A percentile compares a stretch with the other conserved stretches of the same genome.
These are phyloP conservation scores for Aspergillus glaucus DNA, from an alignment of 2,329 filamentous ascomycete genomes.

Conservation along the genomic window DNA sequence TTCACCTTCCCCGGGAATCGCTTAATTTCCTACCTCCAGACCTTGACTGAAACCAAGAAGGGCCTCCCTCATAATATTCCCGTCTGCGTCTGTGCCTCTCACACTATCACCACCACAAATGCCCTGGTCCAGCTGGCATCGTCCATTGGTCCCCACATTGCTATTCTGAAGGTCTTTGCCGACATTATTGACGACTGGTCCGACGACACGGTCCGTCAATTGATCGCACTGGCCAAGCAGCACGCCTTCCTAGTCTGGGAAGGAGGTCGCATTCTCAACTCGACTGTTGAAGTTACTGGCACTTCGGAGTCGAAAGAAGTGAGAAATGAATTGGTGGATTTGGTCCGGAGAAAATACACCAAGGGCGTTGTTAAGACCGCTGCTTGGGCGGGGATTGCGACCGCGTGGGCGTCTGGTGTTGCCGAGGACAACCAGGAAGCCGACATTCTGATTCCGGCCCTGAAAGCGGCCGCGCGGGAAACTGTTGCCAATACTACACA, in stretches of 20 bases:
- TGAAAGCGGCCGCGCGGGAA: constrained; percentile 37
- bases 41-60: constrained; percentile 27
- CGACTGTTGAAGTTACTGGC: constrained; percentile 26
- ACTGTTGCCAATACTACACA: constrained; percentile 33
- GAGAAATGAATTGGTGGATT: constrained; percentile 26
- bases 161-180: constrained; percentile 55
- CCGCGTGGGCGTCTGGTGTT: constrained; percentile 33
- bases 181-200: constrained; percentile 58
- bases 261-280: constrained; percentile 33
- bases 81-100: constrained; percentile 46
- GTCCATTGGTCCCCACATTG: constrained; percentile 55
- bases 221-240: constrained; percentile 29
- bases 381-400: constrained; percentile 33
- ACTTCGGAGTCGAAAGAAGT: constrained; percentile 23
- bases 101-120: constrained; percentile 51
- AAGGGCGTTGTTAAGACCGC: constrained; percentile 32
- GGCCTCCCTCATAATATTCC: constrained; percentile 33
- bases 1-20: constrained; percentile 26
- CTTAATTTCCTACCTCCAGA: constrained; percentile 32
- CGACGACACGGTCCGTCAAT: constrained; percentile 45
- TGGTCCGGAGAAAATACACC: constrained; percentile 35
- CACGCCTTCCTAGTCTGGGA: constrained; percentile 38
- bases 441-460: constrained; percentile 36
- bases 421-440: constrained; percentile 32
- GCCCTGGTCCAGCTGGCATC: constrained; percentile 52